Evolutionary conservation across 208 protist genomes (phyloP).

Genomic region (Leishmania gerbilli): DNA sequence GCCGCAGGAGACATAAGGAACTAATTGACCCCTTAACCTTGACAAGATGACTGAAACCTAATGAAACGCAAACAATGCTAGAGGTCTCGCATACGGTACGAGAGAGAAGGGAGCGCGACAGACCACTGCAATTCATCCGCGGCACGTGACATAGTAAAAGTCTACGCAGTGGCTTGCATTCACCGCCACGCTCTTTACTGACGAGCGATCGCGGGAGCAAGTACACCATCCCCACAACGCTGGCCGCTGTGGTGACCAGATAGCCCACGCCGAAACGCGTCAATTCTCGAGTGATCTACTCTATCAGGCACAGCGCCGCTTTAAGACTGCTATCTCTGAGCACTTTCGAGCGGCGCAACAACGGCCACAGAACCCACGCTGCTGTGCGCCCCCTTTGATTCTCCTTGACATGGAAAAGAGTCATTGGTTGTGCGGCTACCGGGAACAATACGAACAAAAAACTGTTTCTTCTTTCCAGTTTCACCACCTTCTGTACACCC

Average conservation of each 20-base stretch:
- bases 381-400: neutral
- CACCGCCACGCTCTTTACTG: neutral
- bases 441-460: neutral
- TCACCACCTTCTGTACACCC: neutral
- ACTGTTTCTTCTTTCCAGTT: neutral
- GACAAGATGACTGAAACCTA: neutral
- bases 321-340: neutral
- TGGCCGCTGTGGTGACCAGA: neutral
- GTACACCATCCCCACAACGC: neutral
- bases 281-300: neutral
- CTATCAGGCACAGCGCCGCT: neutral
- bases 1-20: neutral
- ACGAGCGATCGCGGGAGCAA: neutral
- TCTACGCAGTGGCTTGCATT: neutral
- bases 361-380: neutral
- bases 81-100: too few relatives aligned
- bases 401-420: neutral
- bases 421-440: neutral
- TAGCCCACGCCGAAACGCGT: neutral
- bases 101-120: neutral
- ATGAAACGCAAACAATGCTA: neutral
- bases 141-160: neutral
- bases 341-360: neutral
- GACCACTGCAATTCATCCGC: neutral
- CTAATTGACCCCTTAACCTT: neutral